Base-by-base conservation (phyloP, 2,329 filamentous ascomycete genomes). In the Beauveria medogensis region DNA sequence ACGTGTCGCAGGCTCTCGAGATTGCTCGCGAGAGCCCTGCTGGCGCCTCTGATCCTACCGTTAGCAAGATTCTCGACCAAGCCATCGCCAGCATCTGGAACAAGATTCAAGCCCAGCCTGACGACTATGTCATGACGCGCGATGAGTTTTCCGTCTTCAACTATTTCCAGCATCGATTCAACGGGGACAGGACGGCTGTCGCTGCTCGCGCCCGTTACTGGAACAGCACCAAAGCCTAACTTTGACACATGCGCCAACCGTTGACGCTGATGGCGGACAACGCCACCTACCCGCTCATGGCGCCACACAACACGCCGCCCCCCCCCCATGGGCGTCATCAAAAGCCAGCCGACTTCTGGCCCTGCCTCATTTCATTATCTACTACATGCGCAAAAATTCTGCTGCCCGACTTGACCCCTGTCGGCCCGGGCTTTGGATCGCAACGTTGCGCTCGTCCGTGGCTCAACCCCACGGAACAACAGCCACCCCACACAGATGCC, bases 141-240 rank as follows among this genome's bases (percentile, higher is more conserved):
- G 85, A 91, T 73, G 91, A 96, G 74, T 95, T 94, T 69, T 85
- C 89, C 59, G 81, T 95, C 63, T 92, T 95, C 83, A 95, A 94
- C 77, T 93, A 88, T 73, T 93, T 89, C 72, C 87, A 89, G 64
- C 74, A 82, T 64, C 82, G 87, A 10, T 91, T 88, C 69, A 72
- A 76, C 34, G 82, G 83, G 63, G 72, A 81, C 65, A 69, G 75
- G 64, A 67, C 75, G n/a, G 79, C 79, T 46, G 69, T 75, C n/a
- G 73, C 71, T 43, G 82, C 82, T 20, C 75, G 76, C 63, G 77
- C 71, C 66, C 73, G 80, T 62, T 85, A 79, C 70, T 85, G 82
- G 82, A 77, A 82, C 67, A 75, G 78, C 64, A 66, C 70, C 20
- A 69, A 69, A 55, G 76, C 72, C 53, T 77, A 69, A 70, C 6